These are phyloP conservation scores for Neurospora sp. DNA, from an alignment of 495 filamentous ascomycete species.

Conservation along the genomic window DNA sequence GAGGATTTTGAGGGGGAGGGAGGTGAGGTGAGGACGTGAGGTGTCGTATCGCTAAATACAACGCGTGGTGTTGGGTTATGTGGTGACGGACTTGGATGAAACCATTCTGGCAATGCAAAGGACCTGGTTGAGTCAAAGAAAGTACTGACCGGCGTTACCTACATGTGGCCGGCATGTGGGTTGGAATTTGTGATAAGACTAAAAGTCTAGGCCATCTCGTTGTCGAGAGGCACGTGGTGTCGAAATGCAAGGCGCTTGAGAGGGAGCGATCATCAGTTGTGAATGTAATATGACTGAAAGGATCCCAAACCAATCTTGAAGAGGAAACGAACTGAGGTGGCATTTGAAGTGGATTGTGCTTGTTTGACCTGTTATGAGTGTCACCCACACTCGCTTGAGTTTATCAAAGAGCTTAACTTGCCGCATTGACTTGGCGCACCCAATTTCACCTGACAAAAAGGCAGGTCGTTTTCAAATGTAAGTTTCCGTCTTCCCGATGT, in stretches of 20 bases:
- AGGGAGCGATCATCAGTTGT: neutral
- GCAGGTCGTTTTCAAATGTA: too few relatives aligned
- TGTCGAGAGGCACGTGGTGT: neutral
- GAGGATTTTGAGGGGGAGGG: neutral
- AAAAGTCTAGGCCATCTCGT: neutral
- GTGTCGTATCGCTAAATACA: too few relatives aligned
- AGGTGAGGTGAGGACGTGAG: too few relatives aligned
- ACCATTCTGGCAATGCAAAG: too few relatives aligned
- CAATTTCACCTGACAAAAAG: too few relatives aligned
- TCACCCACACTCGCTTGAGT: neutral
- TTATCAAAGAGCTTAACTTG: neutral
- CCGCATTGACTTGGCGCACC: too few relatives aligned
- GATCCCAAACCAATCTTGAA: neutral
- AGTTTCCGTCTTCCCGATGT: too few relatives aligned
- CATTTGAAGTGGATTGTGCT: neutral
- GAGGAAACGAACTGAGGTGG: neutral
- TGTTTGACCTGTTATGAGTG: neutral
- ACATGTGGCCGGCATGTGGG: neutral
- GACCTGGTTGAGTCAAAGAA: neutral
- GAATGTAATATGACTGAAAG: neutral
- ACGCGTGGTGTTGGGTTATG: neutral
- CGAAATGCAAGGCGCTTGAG: neutral
- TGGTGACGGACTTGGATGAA: too few relatives aligned
- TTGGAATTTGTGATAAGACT: neutral
- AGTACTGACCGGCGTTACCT: neutral